These are phyloP conservation scores for Fusarium guadeloupense DNA, from an alignment of 2,329 filamentous ascomycete species.

Conservation along the genomic window DNA sequence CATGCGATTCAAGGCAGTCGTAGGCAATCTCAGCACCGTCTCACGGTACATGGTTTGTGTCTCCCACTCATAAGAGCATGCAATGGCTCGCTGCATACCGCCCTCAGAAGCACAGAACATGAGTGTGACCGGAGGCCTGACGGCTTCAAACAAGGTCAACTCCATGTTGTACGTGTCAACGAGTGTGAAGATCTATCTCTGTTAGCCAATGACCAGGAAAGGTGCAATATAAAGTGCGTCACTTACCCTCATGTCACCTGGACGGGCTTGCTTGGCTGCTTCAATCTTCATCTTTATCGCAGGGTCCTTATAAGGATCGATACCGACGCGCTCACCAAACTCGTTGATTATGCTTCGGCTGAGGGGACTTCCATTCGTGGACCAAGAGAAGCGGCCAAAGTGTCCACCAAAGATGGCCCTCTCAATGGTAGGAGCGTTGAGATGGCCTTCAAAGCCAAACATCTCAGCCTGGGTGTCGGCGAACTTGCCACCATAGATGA, in stretches of 20 bases:
- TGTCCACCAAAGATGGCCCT: slow-evolving; percentile 44
- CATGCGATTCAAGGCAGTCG: slow-evolving; percentile 40
- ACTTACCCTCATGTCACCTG: slow-evolving; percentile 44
- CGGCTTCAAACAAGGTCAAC: slow-evolving; percentile 48
- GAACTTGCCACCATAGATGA: slow-evolving; percentile 46
- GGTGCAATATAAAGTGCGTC: too few species aligned
- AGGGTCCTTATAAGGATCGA: slow-evolving; percentile 40
- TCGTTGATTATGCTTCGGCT: slow-evolving; percentile 41
- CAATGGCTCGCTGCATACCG: slow-evolving; percentile 42
- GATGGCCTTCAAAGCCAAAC: slow-evolving; percentile 48
- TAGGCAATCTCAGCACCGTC: slow-evolving; percentile 40
- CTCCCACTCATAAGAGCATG: slow-evolving; percentile 43
- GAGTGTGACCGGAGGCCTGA: slow-evolving; percentile 37
- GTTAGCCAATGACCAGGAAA: neutral
- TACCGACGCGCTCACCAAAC: slow-evolving; percentile 40
- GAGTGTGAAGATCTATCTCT: slow-evolving; percentile 47
- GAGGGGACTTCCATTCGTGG: slow-evolving; percentile 42
- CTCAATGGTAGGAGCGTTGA: slow-evolving; percentile 45
- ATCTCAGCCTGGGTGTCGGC: slow-evolving; percentile 43
- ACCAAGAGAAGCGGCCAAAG: slow-evolving; percentile 45
- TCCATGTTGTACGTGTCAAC: slow-evolving; percentile 51
- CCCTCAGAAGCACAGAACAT: slow-evolving; percentile 44
- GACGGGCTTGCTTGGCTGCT: slow-evolving; percentile 40
- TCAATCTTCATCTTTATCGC: slow-evolving; percentile 41
- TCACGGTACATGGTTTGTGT: slow-evolving; percentile 43